Evolutionary conservation across 2,329 filamentous ascomycete genomes (phyloP), one percentile per base, ranked within the genome.

Genomic region (Xylariaceae sp.): DNA sequence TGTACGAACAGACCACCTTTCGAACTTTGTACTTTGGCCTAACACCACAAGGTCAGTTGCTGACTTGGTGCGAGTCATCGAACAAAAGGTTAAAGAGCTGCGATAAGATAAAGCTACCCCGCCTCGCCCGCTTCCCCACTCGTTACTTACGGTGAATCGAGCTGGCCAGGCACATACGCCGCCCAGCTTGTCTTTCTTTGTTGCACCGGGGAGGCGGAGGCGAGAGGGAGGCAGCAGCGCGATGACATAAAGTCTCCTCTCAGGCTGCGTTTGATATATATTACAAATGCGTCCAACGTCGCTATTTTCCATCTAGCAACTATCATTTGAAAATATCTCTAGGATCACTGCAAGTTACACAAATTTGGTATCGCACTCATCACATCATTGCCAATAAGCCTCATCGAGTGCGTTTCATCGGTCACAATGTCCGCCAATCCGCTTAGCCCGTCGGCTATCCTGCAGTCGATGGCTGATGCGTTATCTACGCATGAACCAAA

Each of bases 391-490:
- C 37, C 20, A 39, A 26, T 26, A 20, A 43, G 24, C 46, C 35
- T 42, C 21, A 43, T 39, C 15, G n/a, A n/a, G n/a, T n/a, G n/a
- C n/a, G n/a, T n/a, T n/a, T 36, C 16, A 27, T 33, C 40, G 9
- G 29, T 41, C 27, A 33, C 35, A 21, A 68, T 65, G 63, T 35
- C 53, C 40, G 58, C 64, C 10, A 70, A 76, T 47, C 75, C 77
- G 5, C 70, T 80, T 42, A 72, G 70, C 54, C 67, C 74, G 30
- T 70, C 74, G 55, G 74, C 75, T 59, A 70, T 86, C 58, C 71
- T 85, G 26, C 73, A 75, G 63, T 72, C 73, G 62, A 86, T 87
- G 83, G 79, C 81, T 52, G 78, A 84, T 37, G 82, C 82, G 24
- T 70, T 87, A 47, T 82, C 84, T 8, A 80, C 78, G 2, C 82